phyloP scores from a whole-genome alignment of 768 basidiomycete genomes.

The Cyclocybe aegerita region DNA sequence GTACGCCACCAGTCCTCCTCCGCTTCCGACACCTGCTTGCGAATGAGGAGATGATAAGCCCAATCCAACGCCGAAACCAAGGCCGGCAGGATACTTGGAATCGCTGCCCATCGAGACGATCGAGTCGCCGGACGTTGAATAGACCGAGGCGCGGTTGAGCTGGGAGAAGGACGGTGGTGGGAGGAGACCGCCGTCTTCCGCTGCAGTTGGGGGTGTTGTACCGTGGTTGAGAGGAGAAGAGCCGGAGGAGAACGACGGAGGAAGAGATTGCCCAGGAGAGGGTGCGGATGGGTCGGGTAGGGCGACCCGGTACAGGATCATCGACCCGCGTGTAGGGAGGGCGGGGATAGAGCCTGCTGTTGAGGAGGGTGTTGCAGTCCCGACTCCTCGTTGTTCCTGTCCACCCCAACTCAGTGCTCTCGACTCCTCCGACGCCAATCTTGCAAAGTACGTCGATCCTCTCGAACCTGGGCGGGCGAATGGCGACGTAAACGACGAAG shows the following conservation, averaged over 20 bases:
- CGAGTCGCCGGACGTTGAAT: slow-evolving; percentile 27
- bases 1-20: slow-evolving; percentile 53
- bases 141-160: slow-evolving; percentile 18
- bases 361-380: no score
- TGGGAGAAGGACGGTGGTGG: slow-evolving; percentile 2
- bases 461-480: no score
- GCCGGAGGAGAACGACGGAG: slow-evolving; percentile 13
- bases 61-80: background rate
- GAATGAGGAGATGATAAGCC: background rate
- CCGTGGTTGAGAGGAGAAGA: slow-evolving; percentile 3
- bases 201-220: background rate
- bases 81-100: slow-evolving; percentile 27
- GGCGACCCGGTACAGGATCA: slow-evolving; percentile 31
- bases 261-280: background rate
- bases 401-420: no score
- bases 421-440: no score
- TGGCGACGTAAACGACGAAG: no score
- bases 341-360: background rate
- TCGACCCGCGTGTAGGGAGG: slow-evolving; percentile 22
- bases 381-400: no score
- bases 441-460: no score
- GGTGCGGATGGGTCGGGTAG: slow-evolving; percentile 2
- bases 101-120: slow-evolving; percentile 25
- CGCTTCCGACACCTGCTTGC: slow-evolving; percentile 6
- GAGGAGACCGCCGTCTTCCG: background rate